Evolutionary conservation across 495 filamentous ascomycete species (phyloP).

Genomic region (Rusavskia elegans): DNA sequence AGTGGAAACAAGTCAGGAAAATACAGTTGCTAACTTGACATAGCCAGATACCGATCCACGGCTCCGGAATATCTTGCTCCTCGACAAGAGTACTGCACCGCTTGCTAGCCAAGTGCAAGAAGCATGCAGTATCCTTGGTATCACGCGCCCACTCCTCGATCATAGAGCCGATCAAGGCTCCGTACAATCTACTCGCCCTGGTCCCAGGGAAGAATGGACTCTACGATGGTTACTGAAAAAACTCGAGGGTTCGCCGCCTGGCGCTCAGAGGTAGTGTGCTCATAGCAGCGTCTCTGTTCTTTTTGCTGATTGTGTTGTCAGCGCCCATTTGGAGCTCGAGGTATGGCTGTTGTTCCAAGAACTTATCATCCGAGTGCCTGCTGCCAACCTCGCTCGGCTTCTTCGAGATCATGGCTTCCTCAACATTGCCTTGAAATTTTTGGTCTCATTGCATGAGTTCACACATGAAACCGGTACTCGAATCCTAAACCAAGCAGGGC

Average conservation of each 20-base stretch:
- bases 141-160: slow-evolving; percentile 17
- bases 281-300: not conserved
- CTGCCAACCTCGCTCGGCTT: slow-evolving; percentile 29
- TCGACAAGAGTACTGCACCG: slow-evolving; percentile 32
- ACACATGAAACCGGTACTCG: not conserved
- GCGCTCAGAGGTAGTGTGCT: slow-evolving; percentile 13
- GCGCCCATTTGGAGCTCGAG: slow-evolving; percentile 22
- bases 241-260: slow-evolving; percentile 22
- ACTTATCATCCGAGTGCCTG: slow-evolving; percentile 28
- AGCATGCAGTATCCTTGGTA: slow-evolving; percentile 30
- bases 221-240: slow-evolving; percentile 53
- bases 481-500: no score
- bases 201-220: slow-evolving; percentile 47
- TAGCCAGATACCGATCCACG: slow-evolving; percentile 5
- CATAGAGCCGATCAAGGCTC: no score
- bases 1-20: no score
- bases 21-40: not conserved
- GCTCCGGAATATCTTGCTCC: slow-evolving; percentile 33
- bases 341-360: slow-evolving; percentile 35
- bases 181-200: not conserved
- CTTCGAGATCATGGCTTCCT: slow-evolving; percentile 35
- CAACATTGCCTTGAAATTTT: slow-evolving; percentile 25
- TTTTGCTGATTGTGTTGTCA: slow-evolving; percentile 10
- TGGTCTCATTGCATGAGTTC: slow-evolving; percentile 17
- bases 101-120: slow-evolving; percentile 26